Conservation (phyloP, 768 basidiomycete genomes). For the Sarcodon sp. region DNA sequence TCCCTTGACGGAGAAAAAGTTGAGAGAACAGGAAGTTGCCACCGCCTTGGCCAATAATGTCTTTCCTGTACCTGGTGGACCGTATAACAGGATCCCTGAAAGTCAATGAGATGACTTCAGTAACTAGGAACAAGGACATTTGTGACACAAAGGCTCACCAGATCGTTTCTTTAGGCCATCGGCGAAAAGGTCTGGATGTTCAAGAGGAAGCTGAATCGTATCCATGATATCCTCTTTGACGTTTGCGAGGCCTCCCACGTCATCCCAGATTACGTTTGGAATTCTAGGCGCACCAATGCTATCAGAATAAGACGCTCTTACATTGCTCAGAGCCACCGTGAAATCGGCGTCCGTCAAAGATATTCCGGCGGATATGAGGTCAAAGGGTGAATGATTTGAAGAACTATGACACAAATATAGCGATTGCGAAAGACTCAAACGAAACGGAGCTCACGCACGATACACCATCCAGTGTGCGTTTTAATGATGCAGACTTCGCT, state of each 20-base stretch:
- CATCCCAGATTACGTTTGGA: conserved; percentile 92
- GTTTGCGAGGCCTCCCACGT: conserved; percentile 80
- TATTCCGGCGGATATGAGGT: conserved; percentile 25
- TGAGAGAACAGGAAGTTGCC: conserved; percentile 87
- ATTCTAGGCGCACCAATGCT: conserved; percentile 97
- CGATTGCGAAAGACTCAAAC: not conserved
- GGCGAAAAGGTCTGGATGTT: conserved; percentile 82
- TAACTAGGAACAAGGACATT: not conserved
- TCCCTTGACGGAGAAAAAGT: conserved; percentile 96
- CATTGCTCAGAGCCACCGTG: conserved; percentile 53
- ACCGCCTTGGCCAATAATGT: conserved; percentile 94
- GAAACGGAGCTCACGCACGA: conserved; percentile 8
- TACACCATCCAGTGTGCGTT: conserved; percentile 26
- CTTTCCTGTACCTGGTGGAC: conserved; percentile 94
- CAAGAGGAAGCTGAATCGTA: conserved; percentile 86
- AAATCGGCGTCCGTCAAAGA: conserved; percentile 53
- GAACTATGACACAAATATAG: not conserved
- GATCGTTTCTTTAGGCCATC: conserved; percentile 93
- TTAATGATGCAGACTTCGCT: conserved; percentile 41
- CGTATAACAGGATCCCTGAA: conserved; percentile 80
- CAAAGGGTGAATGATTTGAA: conserved; percentile 4
- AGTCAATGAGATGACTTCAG: not conserved
- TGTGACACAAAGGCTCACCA: conserved; percentile 29
- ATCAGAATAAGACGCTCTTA: conserved; percentile 72
- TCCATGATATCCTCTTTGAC: conserved; percentile 93